Percentiles rank a stretch among this genome's conserved stretches.
Conservation (phyloP, 2,329 filamentous ascomycete genomes). For the Hirsutella thompsonii region DNA sequence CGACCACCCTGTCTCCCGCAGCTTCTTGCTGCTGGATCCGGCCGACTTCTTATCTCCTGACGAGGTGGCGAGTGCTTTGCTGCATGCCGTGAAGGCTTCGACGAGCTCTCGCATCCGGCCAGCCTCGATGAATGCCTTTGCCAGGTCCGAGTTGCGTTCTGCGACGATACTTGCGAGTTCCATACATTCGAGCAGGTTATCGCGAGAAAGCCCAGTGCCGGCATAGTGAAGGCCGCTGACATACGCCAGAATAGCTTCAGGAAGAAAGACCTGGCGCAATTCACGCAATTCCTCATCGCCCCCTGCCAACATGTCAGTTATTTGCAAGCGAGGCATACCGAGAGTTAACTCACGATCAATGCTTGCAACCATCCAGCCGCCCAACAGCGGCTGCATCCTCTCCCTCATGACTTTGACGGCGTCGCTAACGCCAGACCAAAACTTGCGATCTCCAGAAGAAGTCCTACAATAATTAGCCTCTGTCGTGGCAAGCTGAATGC, state of each 20-base stretch:
- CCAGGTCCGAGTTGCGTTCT: constrained; percentile 53
- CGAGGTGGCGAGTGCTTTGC: constrained; percentile 53
- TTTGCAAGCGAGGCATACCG: neutral
- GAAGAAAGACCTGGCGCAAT: constrained; percentile 68
- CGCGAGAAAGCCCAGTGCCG: constrained; percentile 59
- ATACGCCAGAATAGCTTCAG: constrained; percentile 76
- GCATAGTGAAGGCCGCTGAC: constrained; percentile 70
- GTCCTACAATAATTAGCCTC: constrained; percentile 18
- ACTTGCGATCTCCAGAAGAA: constrained; percentile 27
- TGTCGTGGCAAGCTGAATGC: neutral
- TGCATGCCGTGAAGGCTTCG: constrained; percentile 62
- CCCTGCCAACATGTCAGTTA: neutral
- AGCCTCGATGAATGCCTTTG: constrained; percentile 48
- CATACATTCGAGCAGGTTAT: constrained; percentile 74
- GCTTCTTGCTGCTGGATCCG: constrained; percentile 41
- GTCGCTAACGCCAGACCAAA: constrained; percentile 40
- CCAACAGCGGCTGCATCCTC: constrained; percentile 47
- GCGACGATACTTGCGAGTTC: constrained; percentile 69
- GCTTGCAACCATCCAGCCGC: constrained; percentile 46
- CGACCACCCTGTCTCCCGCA: constrained; percentile 49
- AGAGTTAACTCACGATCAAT: constrained; percentile 35
- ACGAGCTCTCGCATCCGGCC: constrained; percentile 64
- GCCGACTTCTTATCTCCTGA: constrained; percentile 39
- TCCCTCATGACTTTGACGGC: constrained; percentile 41
- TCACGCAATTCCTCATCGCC: constrained; percentile 48